Evolutionary conservation across 129 eudicot genomes (phyloP).

Genomic region (Mikania micrantha): DNA sequence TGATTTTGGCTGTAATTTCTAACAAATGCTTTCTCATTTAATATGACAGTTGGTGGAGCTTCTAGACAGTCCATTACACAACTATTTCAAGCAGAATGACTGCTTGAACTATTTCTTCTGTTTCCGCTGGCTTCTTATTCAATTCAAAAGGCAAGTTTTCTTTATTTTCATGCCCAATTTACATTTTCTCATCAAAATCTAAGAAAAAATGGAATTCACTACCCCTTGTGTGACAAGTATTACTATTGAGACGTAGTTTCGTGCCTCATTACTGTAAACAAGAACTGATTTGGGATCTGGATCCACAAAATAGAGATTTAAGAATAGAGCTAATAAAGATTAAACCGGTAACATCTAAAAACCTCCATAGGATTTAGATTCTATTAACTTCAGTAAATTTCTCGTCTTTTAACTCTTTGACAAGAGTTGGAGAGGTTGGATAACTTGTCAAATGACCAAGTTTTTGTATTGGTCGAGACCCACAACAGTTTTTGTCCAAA

Average conservation of each 20-base stretch:
- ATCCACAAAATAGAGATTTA: not conserved
- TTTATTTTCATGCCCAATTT: not conserved
- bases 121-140: slow-evolving; percentile 96
- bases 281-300: not conserved
- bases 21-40: slow-evolving; percentile 2
- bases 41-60: slow-evolving; percentile 77
- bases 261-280: not conserved
- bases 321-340: not conserved
- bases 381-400: not conserved
- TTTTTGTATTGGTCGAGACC: not conserved
- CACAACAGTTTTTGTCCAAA: not conserved
- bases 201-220: not conserved
- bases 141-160: slow-evolving; percentile 73
- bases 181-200: not conserved
- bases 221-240: not conserved
- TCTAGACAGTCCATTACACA: slow-evolving; percentile 76
- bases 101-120: slow-evolving; percentile 95
- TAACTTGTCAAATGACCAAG: too few species aligned
- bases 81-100: slow-evolving; percentile 66
- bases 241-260: not conserved
- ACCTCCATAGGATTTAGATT: not conserved
- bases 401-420: too few species aligned
- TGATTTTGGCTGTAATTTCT: not conserved
- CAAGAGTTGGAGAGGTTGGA: too few species aligned
- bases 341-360: not conserved